Evolutionary conservation across 805 yeast species (phyloP).

Genomic region (Yamadazyma paraphyllophila): DNA sequence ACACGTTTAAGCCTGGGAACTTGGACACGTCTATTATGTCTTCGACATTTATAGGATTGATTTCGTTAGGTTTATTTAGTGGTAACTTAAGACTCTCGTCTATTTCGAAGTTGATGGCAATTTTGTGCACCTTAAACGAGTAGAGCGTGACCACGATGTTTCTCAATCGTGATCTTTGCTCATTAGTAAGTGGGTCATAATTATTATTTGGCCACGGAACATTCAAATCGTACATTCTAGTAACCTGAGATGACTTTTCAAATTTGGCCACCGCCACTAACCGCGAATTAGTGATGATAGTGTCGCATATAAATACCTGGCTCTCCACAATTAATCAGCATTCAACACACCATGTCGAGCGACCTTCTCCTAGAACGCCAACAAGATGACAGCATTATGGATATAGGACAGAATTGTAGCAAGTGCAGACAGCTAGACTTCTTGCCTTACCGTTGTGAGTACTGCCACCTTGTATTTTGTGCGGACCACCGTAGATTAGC

Average conservation of each 20-base stretch:
- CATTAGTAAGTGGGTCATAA: slow-evolving; percentile 41
- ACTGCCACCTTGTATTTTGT: slow-evolving; percentile 47
- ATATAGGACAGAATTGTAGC: slow-evolving; percentile 58
- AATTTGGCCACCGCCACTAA: slow-evolving; percentile 13
- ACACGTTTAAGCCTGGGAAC: slow-evolving; percentile 42
- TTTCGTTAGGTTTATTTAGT: slow-evolving; percentile 33
- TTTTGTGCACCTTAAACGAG: slow-evolving; percentile 66
- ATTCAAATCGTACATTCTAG: slow-evolving; percentile 54
- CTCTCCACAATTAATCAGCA: background rate
- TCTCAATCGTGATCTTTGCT: slow-evolving; percentile 45
- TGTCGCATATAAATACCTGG: background rate
- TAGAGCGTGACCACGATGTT: slow-evolving; percentile 53
- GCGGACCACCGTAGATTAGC: slow-evolving; percentile 45
- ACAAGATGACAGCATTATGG: slow-evolving; percentile 40
- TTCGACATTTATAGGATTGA: slow-evolving; percentile 48
- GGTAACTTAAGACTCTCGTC: slow-evolving; percentile 55
- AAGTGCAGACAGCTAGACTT: slow-evolving; percentile 55
- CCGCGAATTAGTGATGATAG: background rate
- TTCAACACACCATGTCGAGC: slow-evolving; percentile 1
- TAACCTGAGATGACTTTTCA: slow-evolving; percentile 2
- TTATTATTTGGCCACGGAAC: slow-evolving; percentile 67
- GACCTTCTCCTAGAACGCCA: slow-evolving; percentile 6
- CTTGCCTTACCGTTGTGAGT: slow-evolving; percentile 55
- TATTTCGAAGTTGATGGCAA: slow-evolving; percentile 69
- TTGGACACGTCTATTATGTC: slow-evolving; percentile 18